A percentile compares a stretch with the other conserved stretches of the same genome.
Evolutionary conservation across 495 filamentous ascomycete species (phyloP).

Genomic region (Penicilliopsis zonata): DNA sequence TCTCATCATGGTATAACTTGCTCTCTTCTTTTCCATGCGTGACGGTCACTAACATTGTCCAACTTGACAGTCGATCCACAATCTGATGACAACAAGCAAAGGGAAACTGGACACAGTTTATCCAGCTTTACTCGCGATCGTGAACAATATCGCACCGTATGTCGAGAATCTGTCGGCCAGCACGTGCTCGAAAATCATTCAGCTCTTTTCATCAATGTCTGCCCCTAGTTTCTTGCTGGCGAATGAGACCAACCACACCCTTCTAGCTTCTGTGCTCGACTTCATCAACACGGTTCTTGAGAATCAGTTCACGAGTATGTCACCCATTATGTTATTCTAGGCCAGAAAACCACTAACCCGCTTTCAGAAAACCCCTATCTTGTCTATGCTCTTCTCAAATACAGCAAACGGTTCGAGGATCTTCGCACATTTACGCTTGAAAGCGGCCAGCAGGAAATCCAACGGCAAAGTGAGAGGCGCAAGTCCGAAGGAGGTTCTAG

Average conservation of each 20-base stretch:
- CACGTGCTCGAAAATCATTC: slow-evolving; percentile 70
- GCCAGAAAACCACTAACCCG: slow-evolving; percentile 5
- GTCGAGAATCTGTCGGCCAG: slow-evolving; percentile 62
- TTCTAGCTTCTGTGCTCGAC: slow-evolving; percentile 75
- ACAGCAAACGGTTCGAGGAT: slow-evolving; percentile 75
- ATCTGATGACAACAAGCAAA: slow-evolving; percentile 81
- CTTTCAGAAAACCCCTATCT: slow-evolving; percentile 73
- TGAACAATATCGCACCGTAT: slow-evolving; percentile 86
- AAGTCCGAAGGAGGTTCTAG: slow-evolving; percentile 48
- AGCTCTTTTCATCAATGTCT: slow-evolving; percentile 89
- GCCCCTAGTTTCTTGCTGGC: slow-evolving; percentile 88
- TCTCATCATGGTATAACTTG: slow-evolving; percentile 59
- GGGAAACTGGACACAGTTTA: slow-evolving; percentile 88
- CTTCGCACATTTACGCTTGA: slow-evolving; percentile 90
- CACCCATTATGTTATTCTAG: slow-evolving; percentile 1
- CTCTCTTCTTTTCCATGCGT: too few relatives aligned
- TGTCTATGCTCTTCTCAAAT: slow-evolving; percentile 67
- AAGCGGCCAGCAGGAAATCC: slow-evolving; percentile 85
- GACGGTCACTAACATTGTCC: too few relatives aligned
- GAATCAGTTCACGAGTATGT: slow-evolving; percentile 73
- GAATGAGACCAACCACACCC: slow-evolving; percentile 82
- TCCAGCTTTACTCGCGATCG: slow-evolving; percentile 79
- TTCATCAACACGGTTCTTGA: slow-evolving; percentile 88
- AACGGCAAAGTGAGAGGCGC: slow-evolving; percentile 58
- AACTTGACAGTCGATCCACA: slow-evolving; percentile 88